Evolutionary conservation across 495 filamentous ascomycete species (phyloP), one percentile per base, ranked within the genome.

Genomic region (Daldinia concentrica): DNA sequence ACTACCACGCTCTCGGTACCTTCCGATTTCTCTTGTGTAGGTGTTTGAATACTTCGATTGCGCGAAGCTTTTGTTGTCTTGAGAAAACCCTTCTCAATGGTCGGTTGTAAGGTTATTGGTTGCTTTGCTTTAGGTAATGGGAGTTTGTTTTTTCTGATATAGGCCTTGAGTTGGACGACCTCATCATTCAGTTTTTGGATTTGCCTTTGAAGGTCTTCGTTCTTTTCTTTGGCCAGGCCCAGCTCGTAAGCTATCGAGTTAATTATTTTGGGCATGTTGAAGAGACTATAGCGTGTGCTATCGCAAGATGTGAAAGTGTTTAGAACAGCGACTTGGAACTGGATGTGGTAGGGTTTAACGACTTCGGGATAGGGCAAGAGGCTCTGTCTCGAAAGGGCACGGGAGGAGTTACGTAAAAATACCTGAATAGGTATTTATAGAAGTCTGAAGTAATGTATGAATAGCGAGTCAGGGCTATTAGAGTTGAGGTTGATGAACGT

Each of bases 221-320:
- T 58, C 51, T 51, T 29, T 1, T 52, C 51, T 19, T 62, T 62
- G 0, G 51, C 66, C 1, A 58, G 8, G 1, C 24, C 36, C 0
- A 68, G 58, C 29, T 68, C 27, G 39, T 62, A 41, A 5, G 51
- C 22, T 3, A 51, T 7, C 6, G 66, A 63, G 1, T 12, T 9
- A 6, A 68, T 50, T 3, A 50, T 0, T 24, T 68, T 68, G 0
- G 51, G 50, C 58, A 68, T 68, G 26, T 45, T 59, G 27, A 5
- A 26, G 3, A 14, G 1, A 12, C 24, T 39, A 11, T 19, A 8
- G 4, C 3, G 50, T 36, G 12, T 14, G 9, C 3, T 36, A 36
- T 36, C 12, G 12, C 4, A 6, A 14, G 3, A 36, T 36, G 12
- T 14, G 34, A 36, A 36, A 14, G 34, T 36, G 12, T 14, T 14